Evolutionary conservation across 1,284 basidiomycete genomes (phyloP).

Genomic region (Trametes versicolor): DNA sequence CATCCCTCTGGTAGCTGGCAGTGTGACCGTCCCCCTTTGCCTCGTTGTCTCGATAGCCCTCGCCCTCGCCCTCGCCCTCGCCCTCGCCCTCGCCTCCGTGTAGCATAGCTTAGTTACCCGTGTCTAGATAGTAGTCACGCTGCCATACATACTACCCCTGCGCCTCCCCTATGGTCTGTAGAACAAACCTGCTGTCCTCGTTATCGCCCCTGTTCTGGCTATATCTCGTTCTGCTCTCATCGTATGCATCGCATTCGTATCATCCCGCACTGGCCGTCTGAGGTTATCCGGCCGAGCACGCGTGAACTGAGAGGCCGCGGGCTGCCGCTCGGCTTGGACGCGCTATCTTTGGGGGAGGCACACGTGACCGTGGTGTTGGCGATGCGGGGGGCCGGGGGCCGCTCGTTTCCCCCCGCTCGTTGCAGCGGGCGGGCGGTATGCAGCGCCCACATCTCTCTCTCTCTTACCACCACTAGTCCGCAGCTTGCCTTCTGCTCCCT

Average conservation of each 20-base stretch:
- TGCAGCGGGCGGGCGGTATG: neutral
- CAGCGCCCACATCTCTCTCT: neutral
- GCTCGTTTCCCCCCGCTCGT: too few relatives aligned
- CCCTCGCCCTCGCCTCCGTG: slow-evolving; percentile 4
- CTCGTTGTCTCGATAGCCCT: slow-evolving; percentile 10
- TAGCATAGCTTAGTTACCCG: slow-evolving; percentile 21
- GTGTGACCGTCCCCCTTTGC: slow-evolving; percentile 5
- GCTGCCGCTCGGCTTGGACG: neutral
- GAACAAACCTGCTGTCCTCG: neutral
- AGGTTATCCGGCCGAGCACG: too few relatives aligned
- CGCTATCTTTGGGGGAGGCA: slow-evolving; percentile 8
- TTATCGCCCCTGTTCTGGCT: neutral
- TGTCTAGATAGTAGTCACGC: slow-evolving; percentile 16
- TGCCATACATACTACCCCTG: slow-evolving; percentile 15
- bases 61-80: neutral
- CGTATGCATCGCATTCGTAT: neutral
- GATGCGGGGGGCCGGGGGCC: slow-evolving; percentile 11
- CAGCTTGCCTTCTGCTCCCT: neutral
- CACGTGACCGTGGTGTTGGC: slow-evolving; percentile 25
- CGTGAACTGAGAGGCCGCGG: neutral
- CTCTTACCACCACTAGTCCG: neutral
- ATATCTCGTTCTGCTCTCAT: neutral
- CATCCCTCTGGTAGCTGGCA: slow-evolving; percentile 14
- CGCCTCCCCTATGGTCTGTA: neutral
- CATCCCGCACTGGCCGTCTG: neutral